phyloP scores from a whole-genome alignment of 345 rosid species.

The Gossypium australe region DNA sequence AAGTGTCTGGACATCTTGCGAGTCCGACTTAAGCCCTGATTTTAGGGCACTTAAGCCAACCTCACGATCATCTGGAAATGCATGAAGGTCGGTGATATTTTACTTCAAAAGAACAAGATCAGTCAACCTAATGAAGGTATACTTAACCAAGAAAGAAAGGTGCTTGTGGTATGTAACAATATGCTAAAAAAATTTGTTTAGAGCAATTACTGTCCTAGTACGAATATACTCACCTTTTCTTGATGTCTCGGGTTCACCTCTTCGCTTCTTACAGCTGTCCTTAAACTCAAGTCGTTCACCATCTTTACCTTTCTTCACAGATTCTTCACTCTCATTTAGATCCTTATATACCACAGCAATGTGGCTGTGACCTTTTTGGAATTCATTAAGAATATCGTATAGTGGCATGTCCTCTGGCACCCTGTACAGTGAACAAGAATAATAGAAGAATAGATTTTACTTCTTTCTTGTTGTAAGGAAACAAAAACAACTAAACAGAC shows the following conservation, averaged over 20 bases:
- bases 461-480: neutral
- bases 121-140: slow-evolving; percentile 9
- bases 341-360: slow-evolving; percentile 86
- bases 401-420: slow-evolving; percentile 83
- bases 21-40: slow-evolving; percentile 29
- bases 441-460: slow-evolving; percentile 4
- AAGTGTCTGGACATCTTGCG: slow-evolving; percentile 27
- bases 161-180: no score
- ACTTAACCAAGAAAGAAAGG: neutral
- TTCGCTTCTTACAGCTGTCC: slow-evolving; percentile 55
- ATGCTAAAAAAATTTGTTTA: no score
- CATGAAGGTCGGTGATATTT: neutral
- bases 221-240: slow-evolving; percentile 39
- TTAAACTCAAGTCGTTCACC: slow-evolving; percentile 38
- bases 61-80: slow-evolving; percentile 25
- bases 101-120: slow-evolving; percentile 9
- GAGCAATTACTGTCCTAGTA: neutral
- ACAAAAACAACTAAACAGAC: neutral
- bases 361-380: slow-evolving; percentile 97
- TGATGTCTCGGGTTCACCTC: slow-evolving; percentile 29
- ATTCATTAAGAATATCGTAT: slow-evolving; percentile 87
- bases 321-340: slow-evolving; percentile 33
- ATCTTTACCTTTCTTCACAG: slow-evolving; percentile 31
- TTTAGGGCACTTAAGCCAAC: slow-evolving; percentile 12
- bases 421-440: slow-evolving; percentile 32